Conservation (phyloP, 1,139 yeast species). For the Yamadazyma kanchanaburiensis region DNA sequence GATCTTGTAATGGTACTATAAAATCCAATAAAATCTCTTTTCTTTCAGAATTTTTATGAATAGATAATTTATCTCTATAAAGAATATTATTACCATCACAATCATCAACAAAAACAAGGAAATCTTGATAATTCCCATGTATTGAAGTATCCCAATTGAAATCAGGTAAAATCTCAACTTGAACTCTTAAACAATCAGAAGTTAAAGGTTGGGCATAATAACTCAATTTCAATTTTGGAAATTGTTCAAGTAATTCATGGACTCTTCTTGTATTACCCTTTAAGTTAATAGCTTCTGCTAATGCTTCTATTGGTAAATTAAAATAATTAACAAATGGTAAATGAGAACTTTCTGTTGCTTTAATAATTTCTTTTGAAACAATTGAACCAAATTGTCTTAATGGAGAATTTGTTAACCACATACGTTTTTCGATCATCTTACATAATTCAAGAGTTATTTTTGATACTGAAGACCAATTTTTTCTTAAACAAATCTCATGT, state of each 20-base stretch:
- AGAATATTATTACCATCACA: constrained; percentile 77
- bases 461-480: constrained; percentile 70
- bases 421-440: constrained; percentile 74
- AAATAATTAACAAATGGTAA: constrained; percentile 83
- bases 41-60: constrained; percentile 46
- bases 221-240: constrained; percentile 61
- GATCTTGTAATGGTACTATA: constrained; percentile 56
- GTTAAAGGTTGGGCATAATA: constrained; percentile 78
- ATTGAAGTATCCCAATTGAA: constrained; percentile 72
- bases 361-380: constrained; percentile 67
- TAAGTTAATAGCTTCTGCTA: constrained; percentile 77
- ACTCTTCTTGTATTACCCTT: constrained; percentile 65
- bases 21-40: constrained; percentile 62
- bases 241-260: constrained; percentile 60
- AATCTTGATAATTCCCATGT: constrained; percentile 67
- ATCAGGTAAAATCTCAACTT: constrained; percentile 62
- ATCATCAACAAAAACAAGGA: constrained; percentile 74
- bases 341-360: constrained; percentile 74
- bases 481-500: constrained; percentile 69
- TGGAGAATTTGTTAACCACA: constrained; percentile 87
- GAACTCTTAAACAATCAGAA: constrained; percentile 59
- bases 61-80: constrained; percentile 51
- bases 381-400: constrained; percentile 66
- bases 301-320: constrained; percentile 65
- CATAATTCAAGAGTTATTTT: constrained; percentile 59